phyloP scores from a whole-genome alignment of 768 basidiomycete genomes.

The Pseudohyphozyma bogoriensis region DNA sequence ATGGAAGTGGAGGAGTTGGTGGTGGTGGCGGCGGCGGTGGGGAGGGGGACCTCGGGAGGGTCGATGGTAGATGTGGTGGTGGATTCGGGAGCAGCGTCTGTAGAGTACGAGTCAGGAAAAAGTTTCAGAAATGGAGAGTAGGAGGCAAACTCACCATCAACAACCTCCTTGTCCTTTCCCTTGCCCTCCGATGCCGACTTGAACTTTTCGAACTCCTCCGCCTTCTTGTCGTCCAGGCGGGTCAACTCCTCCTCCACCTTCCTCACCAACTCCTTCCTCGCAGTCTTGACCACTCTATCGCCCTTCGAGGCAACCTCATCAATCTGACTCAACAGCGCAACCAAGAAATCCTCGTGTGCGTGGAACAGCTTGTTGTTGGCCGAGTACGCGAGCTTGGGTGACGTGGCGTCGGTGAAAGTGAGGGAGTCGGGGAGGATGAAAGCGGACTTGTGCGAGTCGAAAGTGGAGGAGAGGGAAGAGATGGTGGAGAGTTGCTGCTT shows the following conservation, averaged over 20 bases:
- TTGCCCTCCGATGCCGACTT: not conserved
- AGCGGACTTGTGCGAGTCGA: constrained; percentile 30
- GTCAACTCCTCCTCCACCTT: constrained; percentile 13
- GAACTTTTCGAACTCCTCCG: constrained; percentile 8
- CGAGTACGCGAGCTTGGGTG: constrained; percentile 50
- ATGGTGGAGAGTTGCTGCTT: constrained; percentile 40
- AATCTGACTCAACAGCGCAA: constrained; percentile 15
- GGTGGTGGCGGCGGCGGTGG: too few species aligned
- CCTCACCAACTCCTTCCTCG: constrained; percentile 22
- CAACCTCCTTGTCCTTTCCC: too few species aligned
- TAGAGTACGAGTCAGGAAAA: too few species aligned
- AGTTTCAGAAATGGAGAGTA: too few species aligned
- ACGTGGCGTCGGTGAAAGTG: constrained; percentile 21
- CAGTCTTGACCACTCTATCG: constrained; percentile 9
- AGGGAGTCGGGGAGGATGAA: constrained; percentile 37
- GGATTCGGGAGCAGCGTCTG: too few species aligned
- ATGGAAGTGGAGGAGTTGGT: not conserved
- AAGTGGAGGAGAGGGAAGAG: constrained; percentile 36
- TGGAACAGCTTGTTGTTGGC: constrained; percentile 33
- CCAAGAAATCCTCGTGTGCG: constrained; percentile 19
- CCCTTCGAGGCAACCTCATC: constrained; percentile 13
- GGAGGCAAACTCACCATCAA: too few species aligned
- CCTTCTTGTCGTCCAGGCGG: constrained; percentile 13
- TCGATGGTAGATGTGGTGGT: not conserved
- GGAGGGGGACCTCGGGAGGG: too few species aligned